Base-by-base conservation (phyloP, 2,329 filamentous ascomycete species). In the Phialophora chinensis region DNA sequence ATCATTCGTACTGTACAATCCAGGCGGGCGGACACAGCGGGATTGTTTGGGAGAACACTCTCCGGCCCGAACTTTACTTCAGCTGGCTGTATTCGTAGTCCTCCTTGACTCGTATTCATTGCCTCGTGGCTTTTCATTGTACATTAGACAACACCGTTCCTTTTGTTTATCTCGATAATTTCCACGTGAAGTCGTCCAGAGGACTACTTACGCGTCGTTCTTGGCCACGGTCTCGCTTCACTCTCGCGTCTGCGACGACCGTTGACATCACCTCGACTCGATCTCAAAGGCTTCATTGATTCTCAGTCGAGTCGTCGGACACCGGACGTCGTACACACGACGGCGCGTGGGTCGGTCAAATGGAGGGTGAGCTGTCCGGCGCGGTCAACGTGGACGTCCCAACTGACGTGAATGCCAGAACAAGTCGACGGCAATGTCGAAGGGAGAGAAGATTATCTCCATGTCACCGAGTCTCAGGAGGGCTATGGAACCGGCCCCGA, bases 401-500 rank as follows among this genome's bases (percentile, higher is more conserved):
- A 20, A 20, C 59, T 61, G 49, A 61, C 59, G 25, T 25, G 8
- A 27, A 8, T n/a, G 2, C n/a, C 53, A 69, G 68, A 61, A 29
- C 69, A 66, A n/a, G 6, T 33, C 35, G 53, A 66, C 42, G 62
- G 67, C 44, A 58, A 61, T 14, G 54, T 57, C 47, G 29, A 54
- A 63, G 58, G 52, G 1, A 47, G 52, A 33, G 62, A 61, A 5
- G 50, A 54, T 20, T 56, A 63, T 20, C 6, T 25, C 49, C 63
- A 65, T 50, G 63, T 62, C 27, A 47, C 58, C 42, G 67, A 72
- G 42, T 65, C 66, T 31, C 66, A 66, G 57, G 63, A 68, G 1
- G 71, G 73, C 52, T 62, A 70, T 33, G 72, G 71, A 8, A 66
- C 71, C 11, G 73, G 72, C 2, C 74, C 73, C 3, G 60, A 67